Evolutionary conservation across 495 filamentous ascomycete species (phyloP), one percentile per base, ranked within the genome.

Genomic region (Sordaria brevicollis): DNA sequence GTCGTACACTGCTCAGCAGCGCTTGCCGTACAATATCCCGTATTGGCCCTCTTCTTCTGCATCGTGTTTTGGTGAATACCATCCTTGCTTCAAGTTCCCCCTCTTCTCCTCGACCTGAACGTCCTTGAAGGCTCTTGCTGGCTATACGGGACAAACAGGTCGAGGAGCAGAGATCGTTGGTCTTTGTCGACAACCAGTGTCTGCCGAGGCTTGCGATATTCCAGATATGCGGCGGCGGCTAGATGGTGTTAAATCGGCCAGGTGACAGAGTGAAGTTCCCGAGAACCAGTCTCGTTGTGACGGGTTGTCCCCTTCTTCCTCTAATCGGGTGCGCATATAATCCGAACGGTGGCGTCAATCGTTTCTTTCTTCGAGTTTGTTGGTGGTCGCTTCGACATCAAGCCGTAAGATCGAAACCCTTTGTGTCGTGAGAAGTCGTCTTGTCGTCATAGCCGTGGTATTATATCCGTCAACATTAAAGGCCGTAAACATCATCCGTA

Each of bases 101-200:
- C 21, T 54, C 29, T 62, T 69, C 35, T n/a, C 38, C 35, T 8
- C 62, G 35, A 17, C 54, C n/a, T n/a, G 35, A 36, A 29, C 31
- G 17, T 43, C 19, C 39, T 9, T 36, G 21, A 38, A 39, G 10
- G 31, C 38, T 21, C 15, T 41, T 38, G 31, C 25, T 19, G 33
- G 8, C 33, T 39, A 54, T 29, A 17, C 7, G 31, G 62, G 33
- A 43, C 25, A 31, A 13, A 8, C 13, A 62, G 13, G 25, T 49
- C 5, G 35, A 34, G 35, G 67, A 41, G 38, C 39, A 66, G 73
- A 74, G 73, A 37, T 43, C 76, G 79, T 77, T 73, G 75, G 72
- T 77, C 66, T 69, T 76, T 80, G 72, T 78, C 77, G 80, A 82
- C 82, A 83, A 74, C 80, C 80, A 81, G 81, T 81, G 81, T 79